Evolutionary conservation across 495 filamentous ascomycete genomes (phyloP).

Genomic region (Massariosphaeria phaeospora): DNA sequence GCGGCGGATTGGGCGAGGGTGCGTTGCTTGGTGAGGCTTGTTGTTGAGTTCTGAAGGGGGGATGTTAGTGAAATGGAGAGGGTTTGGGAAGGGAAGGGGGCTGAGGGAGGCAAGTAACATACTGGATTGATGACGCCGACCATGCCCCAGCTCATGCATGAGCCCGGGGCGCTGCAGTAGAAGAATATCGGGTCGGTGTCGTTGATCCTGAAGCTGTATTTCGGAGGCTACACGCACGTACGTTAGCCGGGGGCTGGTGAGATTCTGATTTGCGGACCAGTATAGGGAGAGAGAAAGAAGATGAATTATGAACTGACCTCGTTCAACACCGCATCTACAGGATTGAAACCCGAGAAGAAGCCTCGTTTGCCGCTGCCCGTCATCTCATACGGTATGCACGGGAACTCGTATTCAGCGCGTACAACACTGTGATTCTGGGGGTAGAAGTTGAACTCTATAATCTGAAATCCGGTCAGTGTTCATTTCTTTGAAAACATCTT

Average conservation of each 20-base stretch:
- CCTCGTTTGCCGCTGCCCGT: conserved; percentile 39
- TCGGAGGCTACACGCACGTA: conserved; percentile 45
- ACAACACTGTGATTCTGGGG: conserved; percentile 52
- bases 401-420: conserved; percentile 33
- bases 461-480: conserved; percentile 5
- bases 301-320: background rate
- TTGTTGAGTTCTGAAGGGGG: conserved; percentile 4
- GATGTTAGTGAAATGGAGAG: background rate
- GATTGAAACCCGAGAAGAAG: conserved; percentile 22
- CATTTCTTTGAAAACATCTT: background rate
- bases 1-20: conserved; percentile 31
- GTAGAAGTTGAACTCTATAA: conserved; percentile 54
- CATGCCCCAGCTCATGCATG: conserved; percentile 43
- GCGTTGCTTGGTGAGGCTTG: conserved; percentile 34
- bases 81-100: conserved; percentile 15
- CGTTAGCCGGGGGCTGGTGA: conserved; percentile 3
- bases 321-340: conserved; percentile 16
- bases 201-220: conserved; percentile 50
- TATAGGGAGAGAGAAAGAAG: background rate
- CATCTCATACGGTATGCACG: conserved; percentile 58
- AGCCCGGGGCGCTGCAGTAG: conserved; percentile 53
- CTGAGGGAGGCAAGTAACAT: conserved; percentile 3
- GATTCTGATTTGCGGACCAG: background rate
- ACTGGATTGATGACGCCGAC: conserved; percentile 46
- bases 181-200: conserved; percentile 56